Conservation (phyloP, 83 land plant species). For the Thuja plicata region DNA sequence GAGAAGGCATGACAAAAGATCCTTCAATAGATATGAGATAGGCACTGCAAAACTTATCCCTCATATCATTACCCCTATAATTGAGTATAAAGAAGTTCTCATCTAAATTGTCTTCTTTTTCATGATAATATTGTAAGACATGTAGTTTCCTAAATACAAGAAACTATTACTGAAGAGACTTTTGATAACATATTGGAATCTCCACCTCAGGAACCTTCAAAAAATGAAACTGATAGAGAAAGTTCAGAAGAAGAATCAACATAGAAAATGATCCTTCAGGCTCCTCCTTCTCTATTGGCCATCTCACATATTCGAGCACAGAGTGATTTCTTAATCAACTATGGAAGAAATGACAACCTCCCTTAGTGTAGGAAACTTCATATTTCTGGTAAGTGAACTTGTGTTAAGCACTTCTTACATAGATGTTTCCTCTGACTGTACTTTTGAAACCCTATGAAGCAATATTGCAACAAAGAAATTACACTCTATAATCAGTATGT, state of each 20-base stretch:
- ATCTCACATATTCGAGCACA: slow-evolving; percentile 2
- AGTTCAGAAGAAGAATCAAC: slow-evolving; percentile 7
- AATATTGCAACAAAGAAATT: neutral
- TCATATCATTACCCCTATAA: no score
- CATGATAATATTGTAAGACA: slow-evolving; percentile 30
- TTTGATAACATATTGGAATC: neutral
- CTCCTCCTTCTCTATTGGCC: neutral
- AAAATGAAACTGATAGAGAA: neutral
- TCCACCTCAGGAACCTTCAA: neutral
- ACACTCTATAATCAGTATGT: neutral
- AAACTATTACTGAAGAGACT: neutral
- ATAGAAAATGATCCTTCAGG: neutral
- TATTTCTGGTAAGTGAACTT: neutral
- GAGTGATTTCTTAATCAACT: neutral
- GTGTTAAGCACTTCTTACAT: neutral
- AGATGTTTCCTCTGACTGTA: neutral
- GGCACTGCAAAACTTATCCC: no score
- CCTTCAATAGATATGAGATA: no score
- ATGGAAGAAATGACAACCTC: slow-evolving; percentile 8
- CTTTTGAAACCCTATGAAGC: neutral
- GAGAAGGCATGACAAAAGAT: no score
- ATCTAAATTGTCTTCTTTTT: slow-evolving; percentile 71
- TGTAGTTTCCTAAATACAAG: neutral
- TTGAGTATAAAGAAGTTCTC: no score
- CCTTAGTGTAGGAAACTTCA: neutral